These are phyloP conservation scores for Capsicum chinense DNA, from an alignment of 257 asterid genomes.

Conservation along the genomic window DNA sequence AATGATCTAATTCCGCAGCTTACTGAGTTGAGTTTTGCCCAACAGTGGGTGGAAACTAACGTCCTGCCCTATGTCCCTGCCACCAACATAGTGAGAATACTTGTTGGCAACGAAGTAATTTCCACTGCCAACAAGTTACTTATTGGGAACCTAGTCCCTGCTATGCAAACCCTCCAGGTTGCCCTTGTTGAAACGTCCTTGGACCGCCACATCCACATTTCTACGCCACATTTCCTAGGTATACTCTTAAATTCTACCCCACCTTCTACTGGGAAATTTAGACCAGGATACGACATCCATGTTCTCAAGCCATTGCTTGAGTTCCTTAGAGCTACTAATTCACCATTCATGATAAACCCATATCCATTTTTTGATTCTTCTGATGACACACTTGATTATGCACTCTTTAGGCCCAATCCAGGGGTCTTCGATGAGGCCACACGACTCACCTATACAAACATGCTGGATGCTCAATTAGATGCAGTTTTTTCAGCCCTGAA, in stretches of 20 bases:
- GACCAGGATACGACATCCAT: slow-evolving; percentile 49
- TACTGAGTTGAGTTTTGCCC: slow-evolving; percentile 45
- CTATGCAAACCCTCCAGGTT: slow-evolving; percentile 64
- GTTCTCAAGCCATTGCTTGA: slow-evolving; percentile 51
- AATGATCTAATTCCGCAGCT: slow-evolving; percentile 57
- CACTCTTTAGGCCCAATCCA: slow-evolving; percentile 51
- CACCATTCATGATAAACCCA: slow-evolving; percentile 54
- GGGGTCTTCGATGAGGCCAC: slow-evolving; percentile 49
- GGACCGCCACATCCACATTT: slow-evolving; percentile 48
- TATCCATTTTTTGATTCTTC: slow-evolving; percentile 55
- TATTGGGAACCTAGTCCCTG: slow-evolving; percentile 57
- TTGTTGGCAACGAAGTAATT: slow-evolving; percentile 67
- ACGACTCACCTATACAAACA: slow-evolving; percentile 46
- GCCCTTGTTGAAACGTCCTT: slow-evolving; percentile 51
- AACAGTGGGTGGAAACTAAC: slow-evolving; percentile 54
- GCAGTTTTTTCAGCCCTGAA: slow-evolving; percentile 51
- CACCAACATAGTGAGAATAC: slow-evolving; percentile 61
- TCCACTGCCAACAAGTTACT: slow-evolving; percentile 56
- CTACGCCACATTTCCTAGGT: slow-evolving; percentile 75
- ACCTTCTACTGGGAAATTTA: slow-evolving; percentile 58
- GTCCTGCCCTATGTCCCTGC: slow-evolving; percentile 51
- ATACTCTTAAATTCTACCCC: slow-evolving; percentile 63
- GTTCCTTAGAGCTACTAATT: slow-evolving; percentile 50
- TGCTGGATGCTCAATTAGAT: slow-evolving; percentile 56
- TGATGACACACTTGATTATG: slow-evolving; percentile 44